Base-by-base conservation (phyloP, 2,329 filamentous ascomycete species). In the Hymenoscyphus scutula region DNA sequence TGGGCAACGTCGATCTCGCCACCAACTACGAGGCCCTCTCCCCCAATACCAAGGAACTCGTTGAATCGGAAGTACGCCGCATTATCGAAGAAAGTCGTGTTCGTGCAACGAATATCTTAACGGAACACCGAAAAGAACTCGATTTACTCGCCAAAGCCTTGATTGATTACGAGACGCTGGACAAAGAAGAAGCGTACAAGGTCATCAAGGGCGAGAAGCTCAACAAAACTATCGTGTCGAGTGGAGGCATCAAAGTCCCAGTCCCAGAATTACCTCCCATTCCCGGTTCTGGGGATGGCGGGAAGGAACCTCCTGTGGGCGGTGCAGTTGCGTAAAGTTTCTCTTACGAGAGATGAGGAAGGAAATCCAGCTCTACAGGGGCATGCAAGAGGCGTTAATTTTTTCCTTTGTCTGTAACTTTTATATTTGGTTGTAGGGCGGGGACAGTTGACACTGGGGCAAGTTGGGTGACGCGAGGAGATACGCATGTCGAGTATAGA, bases 101-200 rank as follows among this genome's bases (percentile, higher is more conserved):
- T 61, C 89, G 92, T 38, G 92, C 93, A 0, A 80, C 78, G 51
- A 83, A 84, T 55, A 81, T 98, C 4, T 78, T 99, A 55, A 85
- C 83, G 1, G 84, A 86, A 38, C 91, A 90, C 75, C 86, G 92
- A 61, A 88, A 89, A 63, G 94, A 97, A 76, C 83, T 99, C 7
- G 94, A 99, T 71, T 81, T 91, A 11, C 80, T 99, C 10, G 94
- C 95, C 30, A 88, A 93, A 72, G 95, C 93, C 5, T 82, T 99
- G 10, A 87, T 99, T 37, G 89, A 97, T 76, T 98, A 97, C 76
- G 95, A 99, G 80, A 97, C 92, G 0, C 79, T 99, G 58, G 89
- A 90, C 75, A 90, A 89, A 76, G 87, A 89, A 2, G 95, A 99
- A 76, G 96, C 98, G 66, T 87, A 93, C 76, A 91, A 90, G 79